These are phyloP conservation scores for Volvox carteri DNA, from an alignment of 163 green algal genomes.

Conservation along the genomic window DNA sequence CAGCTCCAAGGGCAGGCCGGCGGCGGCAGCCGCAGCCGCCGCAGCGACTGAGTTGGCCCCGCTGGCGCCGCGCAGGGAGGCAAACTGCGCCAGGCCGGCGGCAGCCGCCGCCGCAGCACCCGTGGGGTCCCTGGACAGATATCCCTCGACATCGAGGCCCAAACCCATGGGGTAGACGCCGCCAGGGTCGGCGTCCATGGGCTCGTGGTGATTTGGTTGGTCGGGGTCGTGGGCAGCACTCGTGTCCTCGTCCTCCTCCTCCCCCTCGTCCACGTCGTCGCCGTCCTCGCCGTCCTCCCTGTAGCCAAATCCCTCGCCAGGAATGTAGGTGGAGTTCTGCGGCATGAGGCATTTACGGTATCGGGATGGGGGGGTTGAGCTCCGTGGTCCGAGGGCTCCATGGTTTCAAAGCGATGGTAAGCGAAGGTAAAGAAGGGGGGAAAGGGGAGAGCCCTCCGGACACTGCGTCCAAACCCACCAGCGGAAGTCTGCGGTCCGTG, in stretches of 20 bases:
- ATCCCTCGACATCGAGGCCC: background rate
- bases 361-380: no score
- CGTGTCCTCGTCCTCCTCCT: background rate
- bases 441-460: no score
- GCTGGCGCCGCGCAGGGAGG: background rate
- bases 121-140: background rate
- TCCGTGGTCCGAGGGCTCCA: no score
- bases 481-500: background rate
- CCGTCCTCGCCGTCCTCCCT: background rate
- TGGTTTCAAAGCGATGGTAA: no score
- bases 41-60: background rate
- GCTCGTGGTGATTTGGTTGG: background rate
- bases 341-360: no score
- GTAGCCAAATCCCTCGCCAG: constrained; percentile 14
- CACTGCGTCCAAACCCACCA: no score
- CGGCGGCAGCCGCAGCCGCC: background rate
- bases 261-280: background rate
- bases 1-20: background rate
- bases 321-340: background rate
- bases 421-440: no score
- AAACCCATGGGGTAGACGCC: background rate
- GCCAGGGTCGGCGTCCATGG: background rate
- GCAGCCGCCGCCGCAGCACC: constrained; percentile 12
- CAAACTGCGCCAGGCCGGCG: constrained; percentile 31
- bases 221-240: background rate